Evolutionary conservation across 2,329 filamentous ascomycete genomes (phyloP).

Genomic region (Periconia sp.): DNA sequence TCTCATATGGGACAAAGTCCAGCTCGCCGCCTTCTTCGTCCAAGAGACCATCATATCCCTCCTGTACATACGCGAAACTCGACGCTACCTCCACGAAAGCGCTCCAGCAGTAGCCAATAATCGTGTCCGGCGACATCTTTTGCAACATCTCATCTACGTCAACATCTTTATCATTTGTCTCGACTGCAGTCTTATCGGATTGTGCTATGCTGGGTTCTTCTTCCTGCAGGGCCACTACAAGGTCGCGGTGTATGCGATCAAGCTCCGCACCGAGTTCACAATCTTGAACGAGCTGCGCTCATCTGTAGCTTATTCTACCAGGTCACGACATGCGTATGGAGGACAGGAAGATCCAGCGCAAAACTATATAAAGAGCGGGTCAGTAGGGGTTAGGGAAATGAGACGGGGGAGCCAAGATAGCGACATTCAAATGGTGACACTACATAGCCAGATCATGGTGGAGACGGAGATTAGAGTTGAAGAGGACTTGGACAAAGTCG

Average conservation of each 20-base stretch:
- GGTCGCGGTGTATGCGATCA: constrained; percentile 50
- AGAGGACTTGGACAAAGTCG: no score
- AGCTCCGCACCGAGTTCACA: constrained; percentile 59
- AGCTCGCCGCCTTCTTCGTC: constrained; percentile 48
- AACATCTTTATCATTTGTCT: constrained; percentile 50
- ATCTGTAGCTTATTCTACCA: no score
- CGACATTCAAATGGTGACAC: no score
- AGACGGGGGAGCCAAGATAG: no score
- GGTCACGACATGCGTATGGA: no score
- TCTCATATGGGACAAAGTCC: constrained; percentile 48
- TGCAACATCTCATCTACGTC: constrained; percentile 43
- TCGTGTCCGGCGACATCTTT: constrained; percentile 19
- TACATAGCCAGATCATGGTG: no score
- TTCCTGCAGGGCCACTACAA: constrained; percentile 48
- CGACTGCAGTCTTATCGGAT: constrained; percentile 46
- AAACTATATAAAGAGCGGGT: no score
- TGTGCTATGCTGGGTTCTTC: constrained; percentile 47
- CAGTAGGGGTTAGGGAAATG: no score
- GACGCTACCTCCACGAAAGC: constrained; percentile 45
- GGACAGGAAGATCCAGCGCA: no score
- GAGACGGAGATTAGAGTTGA: no score
- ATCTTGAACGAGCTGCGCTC: constrained; percentile 54
- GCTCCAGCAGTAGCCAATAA: constrained; percentile 19
- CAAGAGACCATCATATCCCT: constrained; percentile 46
- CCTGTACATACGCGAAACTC: constrained; percentile 59